These are phyloP conservation scores for Phytophthora colocasiae DNA, from an alignment of 352 stramenopile genomes.

Conservation along the genomic window DNA sequence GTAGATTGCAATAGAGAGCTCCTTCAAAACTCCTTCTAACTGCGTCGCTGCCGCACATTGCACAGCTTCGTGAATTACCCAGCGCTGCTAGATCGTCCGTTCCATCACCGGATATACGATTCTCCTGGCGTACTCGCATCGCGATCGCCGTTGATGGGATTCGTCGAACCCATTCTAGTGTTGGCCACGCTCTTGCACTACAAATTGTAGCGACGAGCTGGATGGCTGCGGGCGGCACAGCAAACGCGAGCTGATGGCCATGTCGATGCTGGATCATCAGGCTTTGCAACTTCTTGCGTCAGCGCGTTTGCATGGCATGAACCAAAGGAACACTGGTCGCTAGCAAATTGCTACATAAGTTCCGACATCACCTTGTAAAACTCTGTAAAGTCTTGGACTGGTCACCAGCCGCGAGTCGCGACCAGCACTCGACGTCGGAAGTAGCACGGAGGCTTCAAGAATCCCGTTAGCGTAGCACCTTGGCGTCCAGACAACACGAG, in stretches of 20 bases:
- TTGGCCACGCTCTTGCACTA: constrained; percentile 8
- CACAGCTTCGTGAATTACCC: constrained; percentile 1
- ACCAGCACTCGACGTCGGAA: constrained; percentile 5
- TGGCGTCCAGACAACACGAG: constrained; percentile 6
- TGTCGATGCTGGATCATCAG: not conserved
- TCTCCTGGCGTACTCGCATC: constrained; percentile 12
- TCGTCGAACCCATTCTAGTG: constrained; percentile 19
- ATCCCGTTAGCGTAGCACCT: constrained; percentile 22
- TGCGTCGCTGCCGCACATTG: constrained; percentile 1
- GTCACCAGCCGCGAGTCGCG: not conserved
- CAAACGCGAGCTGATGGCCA: not conserved
- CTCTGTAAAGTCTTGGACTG: not conserved
- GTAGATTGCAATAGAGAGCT: constrained; percentile 8
- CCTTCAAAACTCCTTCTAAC: not conserved
- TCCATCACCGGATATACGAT: constrained; percentile 15
- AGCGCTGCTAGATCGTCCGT: constrained; percentile 6
- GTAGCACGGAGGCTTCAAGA: constrained; percentile 5
- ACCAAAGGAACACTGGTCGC: too few relatives aligned
- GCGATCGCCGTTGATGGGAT: constrained; percentile 17
- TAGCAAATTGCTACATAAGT: too few relatives aligned
- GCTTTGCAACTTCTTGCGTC: constrained; percentile 16
- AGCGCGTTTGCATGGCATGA: not conserved
- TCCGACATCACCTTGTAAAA: not conserved
- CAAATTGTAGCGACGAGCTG: not conserved
- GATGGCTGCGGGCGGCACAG: constrained; percentile 5